Evolutionary conservation across 2,329 filamentous ascomycete genomes (phyloP).

Genomic region (Endothia cerciana): DNA sequence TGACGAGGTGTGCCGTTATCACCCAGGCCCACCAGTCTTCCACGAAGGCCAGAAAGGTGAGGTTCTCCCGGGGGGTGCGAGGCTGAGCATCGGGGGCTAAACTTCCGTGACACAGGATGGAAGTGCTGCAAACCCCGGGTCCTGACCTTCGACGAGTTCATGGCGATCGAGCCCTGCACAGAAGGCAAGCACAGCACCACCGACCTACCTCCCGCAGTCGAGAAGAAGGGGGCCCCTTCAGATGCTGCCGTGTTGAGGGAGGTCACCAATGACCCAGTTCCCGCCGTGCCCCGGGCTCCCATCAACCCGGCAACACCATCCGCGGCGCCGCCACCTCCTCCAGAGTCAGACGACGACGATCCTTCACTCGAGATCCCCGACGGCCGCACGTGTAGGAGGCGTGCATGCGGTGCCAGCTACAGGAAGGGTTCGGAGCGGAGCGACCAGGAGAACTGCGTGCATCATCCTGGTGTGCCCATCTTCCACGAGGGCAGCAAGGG

Average conservation of each 20-base stretch:
- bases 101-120: constrained; percentile 68
- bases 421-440: constrained; percentile 57
- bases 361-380: constrained; percentile 72
- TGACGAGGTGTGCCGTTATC: constrained; percentile 85
- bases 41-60: constrained; percentile 98
- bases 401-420: constrained; percentile 72
- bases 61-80: constrained; percentile 31
- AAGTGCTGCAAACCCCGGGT: constrained; percentile 98
- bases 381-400: constrained; percentile 76
- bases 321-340: constrained; percentile 56
- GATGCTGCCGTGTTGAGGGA: constrained; percentile 51
- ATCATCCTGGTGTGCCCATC: constrained; percentile 88
- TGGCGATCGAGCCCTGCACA: constrained; percentile 88
- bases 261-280: constrained; percentile 55
- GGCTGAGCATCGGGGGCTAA: constrained; percentile 28
- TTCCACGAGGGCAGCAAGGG: constrained; percentile 99
- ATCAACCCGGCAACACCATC: constrained; percentile 47
- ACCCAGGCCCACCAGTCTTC: constrained; percentile 91
- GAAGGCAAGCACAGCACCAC: constrained; percentile 90
- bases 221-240: constrained; percentile 56
- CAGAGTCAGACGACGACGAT: constrained; percentile 89
- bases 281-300: constrained; percentile 42
- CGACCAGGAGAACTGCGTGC: constrained; percentile 76
- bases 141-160: constrained; percentile 97
- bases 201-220: constrained; percentile 67